phyloP scores from a whole-genome alignment of 371 early-diverging fungal species.

The Mortierella sp. region DNA sequence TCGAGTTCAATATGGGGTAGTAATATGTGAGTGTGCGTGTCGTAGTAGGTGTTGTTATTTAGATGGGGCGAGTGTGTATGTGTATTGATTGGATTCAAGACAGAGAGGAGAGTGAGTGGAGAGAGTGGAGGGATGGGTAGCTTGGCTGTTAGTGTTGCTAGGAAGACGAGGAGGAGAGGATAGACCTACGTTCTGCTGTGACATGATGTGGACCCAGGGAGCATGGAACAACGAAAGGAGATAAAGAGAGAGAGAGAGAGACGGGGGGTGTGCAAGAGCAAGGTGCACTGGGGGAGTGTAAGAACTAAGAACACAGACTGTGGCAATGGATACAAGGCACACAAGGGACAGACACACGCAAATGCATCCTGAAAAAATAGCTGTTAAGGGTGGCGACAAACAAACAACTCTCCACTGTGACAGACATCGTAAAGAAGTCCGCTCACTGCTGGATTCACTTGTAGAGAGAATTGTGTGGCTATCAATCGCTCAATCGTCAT shows the following conservation, averaged over 20 bases:
- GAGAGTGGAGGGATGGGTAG: neutral
- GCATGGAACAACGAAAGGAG: slow-evolving; percentile 9
- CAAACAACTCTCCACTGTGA: neutral
- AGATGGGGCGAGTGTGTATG: neutral
- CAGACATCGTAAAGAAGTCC: neutral
- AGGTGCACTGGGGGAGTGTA: neutral
- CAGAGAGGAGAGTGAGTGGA: neutral
- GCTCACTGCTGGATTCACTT: neutral
- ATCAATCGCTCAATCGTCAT: neutral
- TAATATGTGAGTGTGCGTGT: neutral
- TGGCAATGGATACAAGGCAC: neutral
- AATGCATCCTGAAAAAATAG: neutral
- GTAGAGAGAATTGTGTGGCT: neutral
- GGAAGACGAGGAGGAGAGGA: neutral
- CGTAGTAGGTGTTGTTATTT: neutral
- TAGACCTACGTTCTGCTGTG: slow-evolving; percentile 11
- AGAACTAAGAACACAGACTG: neutral
- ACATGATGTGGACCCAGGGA: slow-evolving; percentile 16
- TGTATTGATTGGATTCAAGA: neutral
- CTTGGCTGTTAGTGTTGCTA: neutral
- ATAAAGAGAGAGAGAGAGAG: neutral
- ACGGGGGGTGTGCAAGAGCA: neutral
- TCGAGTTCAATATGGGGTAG: neutral
- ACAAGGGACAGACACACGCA: neutral
- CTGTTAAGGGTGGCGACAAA: slow-evolving; percentile 8